Evolutionary conservation across 2,329 filamentous ascomycete species (phyloP), one percentile per base, ranked within the genome.

Genomic region (Penicillium verrucosum): DNA sequence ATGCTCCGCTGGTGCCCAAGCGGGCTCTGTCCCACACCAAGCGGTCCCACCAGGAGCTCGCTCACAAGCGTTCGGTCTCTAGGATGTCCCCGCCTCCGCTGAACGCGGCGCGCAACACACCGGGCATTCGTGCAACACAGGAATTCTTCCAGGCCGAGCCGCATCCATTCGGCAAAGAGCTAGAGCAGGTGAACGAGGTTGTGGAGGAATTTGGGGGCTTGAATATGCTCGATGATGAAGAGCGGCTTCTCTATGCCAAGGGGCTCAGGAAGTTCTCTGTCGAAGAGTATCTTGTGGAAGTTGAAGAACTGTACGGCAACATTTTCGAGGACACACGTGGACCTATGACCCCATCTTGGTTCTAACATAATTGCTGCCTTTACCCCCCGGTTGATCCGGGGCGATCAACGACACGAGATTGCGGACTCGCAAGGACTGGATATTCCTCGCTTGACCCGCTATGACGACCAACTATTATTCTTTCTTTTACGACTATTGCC

Each of bases 111-210:
- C 68, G 66, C 53, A 69, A 64, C 70, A 63, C 73, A 66, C 70
- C 72, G 49, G 56, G 66, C 0, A 60, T 69, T 11, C 73, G 72
- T 27, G 65, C 65, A 16, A 68, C 69, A 25, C 67, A 71, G 36
- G 75, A 77, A n/a, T 68, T 73, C 42, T 75, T 75, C 62, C 65
- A 69, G 27, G 60, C 68, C 2, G 69, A 73, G 34, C 60, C 64
- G 18, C 85, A 94, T 72, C 93, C 93, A 0, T 97, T 97, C 68
- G 90, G 90, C 51, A 87, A 88, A 49, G 94, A 99, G 75, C 80
- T 97, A 51, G 91, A 90, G 55, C 89, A 97, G 75, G 90, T 97
- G 25, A 91, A 92, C 51, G 94, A 97, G 75, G 83, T 97, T 16
- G 93, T 89, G 0, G 94, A 97, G 76, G 92, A 97, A 74, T 93